Evolutionary conservation across 2,329 filamentous ascomycete genomes (phyloP).

Genomic region (Ascochyta pisi): DNA sequence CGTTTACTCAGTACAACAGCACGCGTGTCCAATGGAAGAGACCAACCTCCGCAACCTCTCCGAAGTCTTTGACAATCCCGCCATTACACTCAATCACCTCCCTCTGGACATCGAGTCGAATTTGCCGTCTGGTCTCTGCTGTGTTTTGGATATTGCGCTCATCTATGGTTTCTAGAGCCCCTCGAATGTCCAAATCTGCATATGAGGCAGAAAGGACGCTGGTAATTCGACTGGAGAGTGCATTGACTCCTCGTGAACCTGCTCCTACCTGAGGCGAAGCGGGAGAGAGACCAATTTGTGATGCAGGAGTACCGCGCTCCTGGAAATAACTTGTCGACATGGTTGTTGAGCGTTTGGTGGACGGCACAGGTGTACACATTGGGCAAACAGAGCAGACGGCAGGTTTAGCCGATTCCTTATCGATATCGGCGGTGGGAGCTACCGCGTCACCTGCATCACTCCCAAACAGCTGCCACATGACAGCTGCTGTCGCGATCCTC

Average conservation of each 20-base stretch:
- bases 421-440: slow-evolving; percentile 26
- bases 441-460: slow-evolving; percentile 35
- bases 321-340: slow-evolving; percentile 45
- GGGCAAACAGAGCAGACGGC: slow-evolving; percentile 16
- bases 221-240: slow-evolving; percentile 81
- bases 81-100: slow-evolving; percentile 94
- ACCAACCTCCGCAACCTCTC: slow-evolving; percentile 80
- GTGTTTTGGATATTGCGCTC: slow-evolving; percentile 74
- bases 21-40: not conserved
- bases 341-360: slow-evolving; percentile 10
- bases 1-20: slow-evolving; percentile 31
- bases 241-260: slow-evolving; percentile 58
- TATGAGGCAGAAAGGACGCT: slow-evolving; percentile 90
- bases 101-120: slow-evolving; percentile 84
- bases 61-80: slow-evolving; percentile 86
- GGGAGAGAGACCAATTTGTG: slow-evolving; percentile 39
- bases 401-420: slow-evolving; percentile 36
- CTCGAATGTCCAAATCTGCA: slow-evolving; percentile 88
- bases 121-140: slow-evolving; percentile 76
- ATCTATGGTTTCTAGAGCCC: slow-evolving; percentile 81
- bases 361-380: slow-evolving; percentile 23
- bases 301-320: slow-evolving; percentile 35
- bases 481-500: slow-evolving; percentile 25
- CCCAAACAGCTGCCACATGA: slow-evolving; percentile 28
- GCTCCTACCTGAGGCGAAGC: slow-evolving; percentile 32